Evolutionary conservation across 768 basidiomycete species (phyloP), one percentile per base, ranked within the genome.

Genomic region (Phanerochaete sordida): DNA sequence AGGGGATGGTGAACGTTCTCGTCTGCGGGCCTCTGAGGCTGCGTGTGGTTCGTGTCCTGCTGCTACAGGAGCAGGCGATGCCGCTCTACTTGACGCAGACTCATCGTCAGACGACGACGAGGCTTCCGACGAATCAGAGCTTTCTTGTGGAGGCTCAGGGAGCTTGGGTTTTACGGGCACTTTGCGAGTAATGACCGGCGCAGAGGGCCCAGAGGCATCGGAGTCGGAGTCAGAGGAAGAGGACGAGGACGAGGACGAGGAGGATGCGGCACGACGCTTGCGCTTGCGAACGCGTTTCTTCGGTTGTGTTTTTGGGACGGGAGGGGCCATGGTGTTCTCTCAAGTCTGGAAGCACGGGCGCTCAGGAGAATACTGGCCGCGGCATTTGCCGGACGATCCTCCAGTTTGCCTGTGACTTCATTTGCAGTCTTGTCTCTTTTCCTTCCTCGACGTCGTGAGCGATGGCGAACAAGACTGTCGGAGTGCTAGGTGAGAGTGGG

Each of bases 401-500:
- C 39, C 9, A 19, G 33, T 30, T 33, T n/a, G 44, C 24, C 39
- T 26, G 45, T 49, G 57, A 44, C n/a, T 43, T 23, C 21, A 33
- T 58, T 11, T 57, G 47, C 11, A 7, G 23, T 30, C 35, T 30
- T 35, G 13, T 27, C 27, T 12, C 30, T 48, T 26, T 11, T 53
- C n/a, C 24, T 58, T 30, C 43, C 47, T 37, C 48, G 48, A 47
- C 46, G 3, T 28, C 55, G 19, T 19, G 39, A 53, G 53, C 19
- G 12, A 71, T 69, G 70, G 59, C 63, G n/a, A 55, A 37, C 48
- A 70, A 69, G 61, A 69, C 66, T 9, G 71, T 77, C 12, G 75
- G 75, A 11, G 70, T 77, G 3, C 63, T 77, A 73, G 75, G 75
- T 77, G 60, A 65, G 71, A 69, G 74, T 75, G 64, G 47, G 74